Evolutionary conservation across 495 filamentous ascomycete species (phyloP), one percentile per base, ranked within the genome.

Genomic region (Aspergillus indologenus): DNA sequence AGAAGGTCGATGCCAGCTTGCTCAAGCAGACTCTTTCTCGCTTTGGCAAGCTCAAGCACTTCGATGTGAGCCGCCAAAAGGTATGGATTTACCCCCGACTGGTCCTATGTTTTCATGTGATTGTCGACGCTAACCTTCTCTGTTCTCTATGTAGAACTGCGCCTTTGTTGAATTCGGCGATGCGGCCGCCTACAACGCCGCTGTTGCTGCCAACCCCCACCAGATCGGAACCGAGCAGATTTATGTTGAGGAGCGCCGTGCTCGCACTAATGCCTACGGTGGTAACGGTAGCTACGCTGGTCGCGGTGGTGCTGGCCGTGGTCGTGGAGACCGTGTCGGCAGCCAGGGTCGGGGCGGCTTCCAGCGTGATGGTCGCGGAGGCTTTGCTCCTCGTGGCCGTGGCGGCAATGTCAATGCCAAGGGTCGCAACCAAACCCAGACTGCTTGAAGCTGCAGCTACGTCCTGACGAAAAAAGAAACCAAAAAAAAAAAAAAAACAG

Each of bases 101-200:
- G 2, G 34, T 4, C 18, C 8, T 21, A 8, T 43, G 19, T 7
- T 19, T 44, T 20, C 17, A 15, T n/a, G 0, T 21, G 5, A 45
- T 20, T 21, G 40, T 21, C 17, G 18, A 46, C 15, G 60, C 58
- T 59, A 55, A 59, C 19, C 6, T 48, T 11, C 29, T 44, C 29
- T 9, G 45, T 17, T 31, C 18, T 0, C 45, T 47, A 9, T 55
- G 19, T 65, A 97, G 95, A 97, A 92, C 78, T 96, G 91, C 68
- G 95, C 94, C 24, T 96, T 96, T 69, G 89, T 96, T 60, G 95
- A 98, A 68, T 98, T 95, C 69, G 85, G 84, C 64, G 89, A 88
- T 43, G 66, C 83, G 48, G 81, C 90, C 48, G 90, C 83, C 20
- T 97, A 93, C 70, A 78, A 86, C 63, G 87, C 89, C 59, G 94